Evolutionary conservation across 495 filamentous ascomycete genomes (phyloP), one percentile per base, ranked within the genome.

Genomic region (Aspergillus olivimuriae): DNA sequence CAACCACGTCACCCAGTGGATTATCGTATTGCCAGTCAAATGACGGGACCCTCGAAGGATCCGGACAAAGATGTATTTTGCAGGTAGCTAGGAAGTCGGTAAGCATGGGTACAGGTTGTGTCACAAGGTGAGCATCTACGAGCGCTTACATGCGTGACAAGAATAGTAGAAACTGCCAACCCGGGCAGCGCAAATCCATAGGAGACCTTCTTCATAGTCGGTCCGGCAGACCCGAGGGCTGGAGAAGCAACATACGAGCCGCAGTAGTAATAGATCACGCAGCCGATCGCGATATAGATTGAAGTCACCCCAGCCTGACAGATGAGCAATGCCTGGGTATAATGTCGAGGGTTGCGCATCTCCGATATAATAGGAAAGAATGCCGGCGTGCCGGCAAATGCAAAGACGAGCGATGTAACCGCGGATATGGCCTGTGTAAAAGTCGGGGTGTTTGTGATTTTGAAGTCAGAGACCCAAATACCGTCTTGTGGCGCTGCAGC

Each of bases 281-380:
- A 67, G 10, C 80, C 82, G 11, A 83, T 78, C 19, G 81, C 43
- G 22, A 79, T 76, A 57, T 90, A 89, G 31, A 87, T 71, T 39
- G 70, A 76, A 3, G 76, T 76, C 34, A 75, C 48, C 16, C 75
- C 72, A 19, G 40, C 33, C 26, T 66, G 63, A 34, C 60, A 62
- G 41, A 65, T 46, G 3, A 65, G 17, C n/a, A 87, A 67, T 1
- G 82, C 70, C 51, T 78, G 78, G 36, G 66, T 62, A 47, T 75
- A 86, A 48, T 84, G 73, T 15, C 46, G 48, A 0, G 82, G 83
- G 0, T 81, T 77, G 45, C 81, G 78, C 77, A 89, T 84, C 59
- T 89, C 85, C 23, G 80, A 74, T 51, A 82, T 81, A 58, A 90
- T 83, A 15, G 70, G 73, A 67, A 89, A 86, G 72, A 71, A 83